These are phyloP conservation scores for Xylaria sp. DNA, from an alignment of 2,329 filamentous ascomycete genomes.

Conservation along the genomic window DNA sequence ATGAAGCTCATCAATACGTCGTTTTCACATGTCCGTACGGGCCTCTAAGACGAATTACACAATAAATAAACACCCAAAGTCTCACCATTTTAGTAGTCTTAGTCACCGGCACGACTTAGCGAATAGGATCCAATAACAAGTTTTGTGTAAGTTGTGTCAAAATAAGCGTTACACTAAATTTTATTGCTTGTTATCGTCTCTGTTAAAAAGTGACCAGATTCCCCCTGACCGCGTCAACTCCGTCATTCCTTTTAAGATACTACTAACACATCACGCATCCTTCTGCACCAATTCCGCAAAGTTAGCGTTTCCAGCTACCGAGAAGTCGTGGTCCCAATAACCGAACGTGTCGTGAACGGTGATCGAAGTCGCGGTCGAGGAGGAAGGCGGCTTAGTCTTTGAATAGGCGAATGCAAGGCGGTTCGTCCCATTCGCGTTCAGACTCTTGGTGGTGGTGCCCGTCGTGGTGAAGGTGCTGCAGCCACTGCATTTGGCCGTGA, in stretches of 20 bases:
- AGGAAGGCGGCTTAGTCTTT: slow-evolving; percentile 42
- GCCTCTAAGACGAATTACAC: neutral
- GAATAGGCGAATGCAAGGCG: slow-evolving; percentile 68
- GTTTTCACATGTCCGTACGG: neutral
- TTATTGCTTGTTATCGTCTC: slow-evolving; percentile 9
- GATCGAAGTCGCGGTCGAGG: slow-evolving; percentile 42
- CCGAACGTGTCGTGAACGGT: slow-evolving; percentile 47
- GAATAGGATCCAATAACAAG: neutral
- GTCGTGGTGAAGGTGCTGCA: slow-evolving; percentile 51
- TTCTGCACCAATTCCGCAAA: slow-evolving; percentile 46
- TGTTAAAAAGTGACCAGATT: neutral
- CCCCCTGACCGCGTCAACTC: too few relatives aligned
- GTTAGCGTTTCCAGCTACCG: slow-evolving; percentile 43
- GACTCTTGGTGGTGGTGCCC: slow-evolving; percentile 48
- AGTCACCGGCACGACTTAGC: neutral
- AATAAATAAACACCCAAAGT: neutral
- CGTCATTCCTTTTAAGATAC: neutral
- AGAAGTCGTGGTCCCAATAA: slow-evolving; percentile 51
- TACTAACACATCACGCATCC: slow-evolving; percentile 39
- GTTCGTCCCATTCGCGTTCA: slow-evolving; percentile 95
- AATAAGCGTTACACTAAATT: slow-evolving; percentile 1
- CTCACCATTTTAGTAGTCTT: neutral
- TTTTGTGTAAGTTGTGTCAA: neutral
- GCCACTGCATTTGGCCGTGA: slow-evolving; percentile 53
- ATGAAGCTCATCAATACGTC: neutral